phyloP scores from a whole-genome alignment of 148 eudicot genomes.

The Vaccinium darrowii region DNA sequence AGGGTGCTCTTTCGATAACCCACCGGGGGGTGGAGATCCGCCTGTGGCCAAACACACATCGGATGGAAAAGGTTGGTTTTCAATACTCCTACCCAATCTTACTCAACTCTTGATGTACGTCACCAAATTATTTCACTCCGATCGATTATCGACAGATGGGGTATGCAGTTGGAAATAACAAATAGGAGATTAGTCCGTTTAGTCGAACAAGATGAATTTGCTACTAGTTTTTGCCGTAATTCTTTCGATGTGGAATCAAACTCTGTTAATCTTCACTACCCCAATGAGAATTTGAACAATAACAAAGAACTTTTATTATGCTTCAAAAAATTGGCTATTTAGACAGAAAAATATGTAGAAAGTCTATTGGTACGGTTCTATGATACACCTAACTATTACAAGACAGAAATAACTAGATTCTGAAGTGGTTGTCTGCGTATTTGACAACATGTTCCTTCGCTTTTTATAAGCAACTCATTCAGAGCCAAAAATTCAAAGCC shows the following conservation, averaged over 20 bases:
- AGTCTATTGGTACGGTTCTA: too few relatives aligned
- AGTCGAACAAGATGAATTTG: too few relatives aligned
- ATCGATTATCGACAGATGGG: background rate
- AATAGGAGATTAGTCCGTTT: background rate
- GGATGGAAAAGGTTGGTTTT: conserved; percentile 23
- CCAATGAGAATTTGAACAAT: background rate
- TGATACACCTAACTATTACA: too few relatives aligned
- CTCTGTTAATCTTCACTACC: background rate
- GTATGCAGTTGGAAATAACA: background rate
- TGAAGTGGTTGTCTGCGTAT: too few relatives aligned
- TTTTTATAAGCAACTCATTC: too few relatives aligned
- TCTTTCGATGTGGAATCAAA: background rate
- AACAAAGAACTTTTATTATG: background rate
- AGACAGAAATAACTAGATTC: too few relatives aligned
- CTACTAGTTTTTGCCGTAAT: background rate
- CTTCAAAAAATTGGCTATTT: too few relatives aligned
- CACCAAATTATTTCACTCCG: background rate
- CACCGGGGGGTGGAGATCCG: conserved; percentile 6
- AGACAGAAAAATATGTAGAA: too few relatives aligned
- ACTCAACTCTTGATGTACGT: background rate
- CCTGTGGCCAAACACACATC: background rate
- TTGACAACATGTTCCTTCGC: too few relatives aligned
- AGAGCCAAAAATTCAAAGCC: too few relatives aligned
- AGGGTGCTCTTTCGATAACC: conserved; percentile 6
- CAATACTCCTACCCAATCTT: background rate